Base-by-base conservation (phyloP, 257 asterid genomes). In the Nicotiana tomentosiformis region DNA sequence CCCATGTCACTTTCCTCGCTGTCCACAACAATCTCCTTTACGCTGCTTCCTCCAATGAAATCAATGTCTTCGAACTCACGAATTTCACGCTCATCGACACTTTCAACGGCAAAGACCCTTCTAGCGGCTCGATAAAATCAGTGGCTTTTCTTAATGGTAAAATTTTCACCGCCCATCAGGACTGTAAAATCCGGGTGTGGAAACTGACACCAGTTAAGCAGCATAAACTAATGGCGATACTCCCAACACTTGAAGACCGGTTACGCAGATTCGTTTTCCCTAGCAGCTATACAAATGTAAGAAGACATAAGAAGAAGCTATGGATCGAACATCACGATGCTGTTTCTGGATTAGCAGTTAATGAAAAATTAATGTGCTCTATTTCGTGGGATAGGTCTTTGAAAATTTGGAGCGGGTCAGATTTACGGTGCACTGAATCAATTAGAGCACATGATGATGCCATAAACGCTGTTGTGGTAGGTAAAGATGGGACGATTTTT, bases 361-460 rank as follows among this genome's bases (percentile, higher is more conserved):
- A 57, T 20, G 86, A 65, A 0, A 78, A 86, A 37, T 5, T 46
- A 10, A 69, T 90, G 1, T 35, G 84, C 7, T 95, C 99, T 0
- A 84, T 91, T 4, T 93, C 99, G 1, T 95, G 99, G 99, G 99
- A 95, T 55, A 86, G 86, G 39, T 86, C 91, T 84, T 77, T 95
- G 62, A 95, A 95, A 84, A 81, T 93, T 20, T 95, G 98, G 98
- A 66, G 83, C 5, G 82, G 84, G 2, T 62, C 81, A 1, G 77
- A 76, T 5, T 81, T 81, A 32, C 89, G 83, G 6, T 95, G 99
- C 85, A 26, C 78, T 7, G 90, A 89, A 23, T 93, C 99, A 1
- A 60, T 95, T 4, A 86, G 68, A 76, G 98, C 97, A 0, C 99
- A 95, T 57, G 95, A 95, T n/a, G 99, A 95, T 88, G 98, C 99